A percentile compares a stretch with the other conserved stretches of the same genome.
Evolutionary conservation across 192 early-diverging fungal genomes (phyloP).

Genomic region (Dissophora globulifera): DNA sequence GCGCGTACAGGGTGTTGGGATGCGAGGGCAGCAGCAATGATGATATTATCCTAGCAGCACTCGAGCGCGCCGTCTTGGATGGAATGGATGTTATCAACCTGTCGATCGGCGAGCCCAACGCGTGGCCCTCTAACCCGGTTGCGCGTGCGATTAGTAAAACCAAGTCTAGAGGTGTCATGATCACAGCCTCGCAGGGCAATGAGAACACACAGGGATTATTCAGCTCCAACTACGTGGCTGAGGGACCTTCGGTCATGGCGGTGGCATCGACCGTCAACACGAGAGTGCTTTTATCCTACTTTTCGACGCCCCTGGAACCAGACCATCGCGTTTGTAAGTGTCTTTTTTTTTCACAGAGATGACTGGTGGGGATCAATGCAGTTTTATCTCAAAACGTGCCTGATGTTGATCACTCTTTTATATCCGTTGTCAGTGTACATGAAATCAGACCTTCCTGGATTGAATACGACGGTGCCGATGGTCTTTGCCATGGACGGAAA

Average conservation of each 20-base stretch:
- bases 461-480: constrained; percentile 39
- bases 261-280: constrained; percentile 67
- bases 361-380: too few species aligned
- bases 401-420: neutral
- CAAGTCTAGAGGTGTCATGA: constrained; percentile 38
- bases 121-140: constrained; percentile 66
- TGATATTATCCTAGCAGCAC: constrained; percentile 81
- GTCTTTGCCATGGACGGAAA: constrained; percentile 39
- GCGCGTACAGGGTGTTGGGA: constrained; percentile 86
- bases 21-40: constrained; percentile 72
- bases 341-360: too few species aligned
- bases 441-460: constrained; percentile 10
- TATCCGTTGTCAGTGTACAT: constrained; percentile 2
- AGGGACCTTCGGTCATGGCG: constrained; percentile 59
- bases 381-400: too few species aligned
- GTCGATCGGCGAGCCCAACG: constrained; percentile 74
- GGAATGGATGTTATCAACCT: constrained; percentile 86
- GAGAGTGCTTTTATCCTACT: constrained; percentile 22
- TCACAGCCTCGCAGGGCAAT: constrained; percentile 73
- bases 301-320: constrained; percentile 26
- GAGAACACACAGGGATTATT: constrained; percentile 68
- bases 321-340: constrained; percentile 6
- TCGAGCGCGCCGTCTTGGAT: constrained; percentile 75
- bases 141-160: constrained; percentile 65
- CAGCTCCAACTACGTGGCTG: constrained; percentile 64